Evolutionary conservation across 2,329 filamentous ascomycete species (phyloP).

Genomic region (Elsinoe ampelina): DNA sequence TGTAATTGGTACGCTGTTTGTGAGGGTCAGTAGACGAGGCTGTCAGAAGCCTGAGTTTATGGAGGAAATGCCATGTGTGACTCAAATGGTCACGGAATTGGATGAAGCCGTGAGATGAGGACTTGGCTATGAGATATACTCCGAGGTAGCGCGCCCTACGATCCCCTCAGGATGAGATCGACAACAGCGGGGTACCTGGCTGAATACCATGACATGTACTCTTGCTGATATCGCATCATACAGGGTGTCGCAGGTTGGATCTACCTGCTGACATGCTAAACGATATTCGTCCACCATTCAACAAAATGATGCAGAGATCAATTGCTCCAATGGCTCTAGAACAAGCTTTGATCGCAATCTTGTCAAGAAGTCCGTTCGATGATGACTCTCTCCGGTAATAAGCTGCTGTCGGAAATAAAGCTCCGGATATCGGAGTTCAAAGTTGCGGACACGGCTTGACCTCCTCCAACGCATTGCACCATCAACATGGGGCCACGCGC

Average conservation of each 20-base stretch:
- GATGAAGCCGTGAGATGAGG: background rate
- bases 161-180: background rate
- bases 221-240: background rate
- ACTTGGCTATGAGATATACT: background rate
- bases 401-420: background rate
- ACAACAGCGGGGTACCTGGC: conserved; percentile 2
- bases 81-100: background rate
- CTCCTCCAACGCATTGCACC: background rate
- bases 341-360: background rate
- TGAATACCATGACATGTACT: conserved; percentile 2
- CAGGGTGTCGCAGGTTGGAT: background rate
- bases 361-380: background rate
- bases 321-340: background rate
- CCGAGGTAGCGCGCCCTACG: background rate
- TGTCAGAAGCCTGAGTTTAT: background rate
- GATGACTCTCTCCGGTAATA: background rate
- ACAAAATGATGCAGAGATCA: no score
- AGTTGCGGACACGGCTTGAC: background rate
- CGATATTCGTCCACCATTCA: no score
- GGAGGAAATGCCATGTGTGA: background rate
- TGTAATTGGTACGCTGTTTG: no score
- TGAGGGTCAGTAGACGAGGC: no score
- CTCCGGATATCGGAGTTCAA: background rate
- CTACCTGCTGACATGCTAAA: background rate
- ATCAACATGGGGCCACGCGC: no score